phyloP scores from a whole-genome alignment of 2,329 filamentous ascomycete species.

The Arthrobotrys musiformis region DNA sequence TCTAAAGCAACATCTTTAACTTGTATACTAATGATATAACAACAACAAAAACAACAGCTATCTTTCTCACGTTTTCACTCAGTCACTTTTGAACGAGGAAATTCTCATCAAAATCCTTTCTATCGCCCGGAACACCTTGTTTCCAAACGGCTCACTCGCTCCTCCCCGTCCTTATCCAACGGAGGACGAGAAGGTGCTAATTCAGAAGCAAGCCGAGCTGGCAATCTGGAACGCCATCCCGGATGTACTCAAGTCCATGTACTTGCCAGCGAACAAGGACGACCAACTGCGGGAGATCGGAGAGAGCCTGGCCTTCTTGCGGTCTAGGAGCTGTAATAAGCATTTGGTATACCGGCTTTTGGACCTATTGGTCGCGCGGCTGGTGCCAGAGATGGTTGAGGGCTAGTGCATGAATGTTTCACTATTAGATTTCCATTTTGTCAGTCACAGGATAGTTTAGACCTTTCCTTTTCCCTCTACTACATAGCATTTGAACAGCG shows the following conservation, averaged over 20 bases:
- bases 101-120: slow-evolving; percentile 68
- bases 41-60: slow-evolving; percentile 61
- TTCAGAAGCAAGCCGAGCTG: slow-evolving; percentile 75
- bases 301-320: slow-evolving; percentile 49
- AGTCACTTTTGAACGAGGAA: slow-evolving; percentile 63
- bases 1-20: slow-evolving; percentile 1
- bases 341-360: slow-evolving; percentile 85
- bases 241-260: slow-evolving; percentile 60
- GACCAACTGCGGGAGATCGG: slow-evolving; percentile 53
- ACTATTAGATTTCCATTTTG: slow-evolving; percentile 15
- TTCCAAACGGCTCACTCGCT: slow-evolving; percentile 83
- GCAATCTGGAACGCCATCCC: slow-evolving; percentile 68
- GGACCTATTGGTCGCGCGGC: slow-evolving; percentile 80
- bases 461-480: slow-evolving; percentile 1
- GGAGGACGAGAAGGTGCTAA: slow-evolving; percentile 70
- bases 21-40: slow-evolving; percentile 8
- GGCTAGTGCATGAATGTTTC: slow-evolving; percentile 24
- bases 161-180: slow-evolving; percentile 72
- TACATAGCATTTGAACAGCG: slow-evolving; percentile 26
- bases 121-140: slow-evolving; percentile 79
- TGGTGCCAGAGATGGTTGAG: slow-evolving; percentile 85
- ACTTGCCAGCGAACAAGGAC: slow-evolving; percentile 59
- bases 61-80: slow-evolving; percentile 65
- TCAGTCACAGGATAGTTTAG: slow-evolving; percentile 17
- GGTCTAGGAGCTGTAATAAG: slow-evolving; percentile 77